A percentile compares a stretch with the other conserved stretches of the same genome.
Conservation (phyloP, 1,284 basidiomycete species). For the Phellopilus nigrolimitatus region DNA sequence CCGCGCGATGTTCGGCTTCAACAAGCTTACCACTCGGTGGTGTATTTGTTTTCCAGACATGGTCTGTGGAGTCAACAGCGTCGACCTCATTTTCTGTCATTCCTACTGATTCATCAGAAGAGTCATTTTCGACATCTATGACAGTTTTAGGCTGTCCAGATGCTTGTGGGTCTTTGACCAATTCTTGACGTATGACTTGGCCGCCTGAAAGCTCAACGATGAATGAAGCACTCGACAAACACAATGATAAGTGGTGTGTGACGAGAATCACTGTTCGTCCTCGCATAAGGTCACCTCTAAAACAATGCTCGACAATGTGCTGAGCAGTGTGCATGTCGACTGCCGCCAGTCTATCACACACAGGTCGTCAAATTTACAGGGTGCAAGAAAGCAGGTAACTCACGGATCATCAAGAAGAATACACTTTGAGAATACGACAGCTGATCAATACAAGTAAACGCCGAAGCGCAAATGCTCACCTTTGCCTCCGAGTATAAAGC, state of each 20-base stretch:
- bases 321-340: slow-evolving; percentile 88
- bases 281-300: slow-evolving; percentile 57
- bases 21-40: slow-evolving; percentile 47
- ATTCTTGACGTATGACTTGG: slow-evolving; percentile 50
- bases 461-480: slow-evolving; percentile 29
- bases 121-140: slow-evolving; percentile 43
- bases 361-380: slow-evolving; percentile 8
- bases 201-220: slow-evolving; percentile 65
- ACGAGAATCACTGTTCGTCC: slow-evolving; percentile 77
- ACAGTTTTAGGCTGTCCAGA: slow-evolving; percentile 48
- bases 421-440: slow-evolving; percentile 41
- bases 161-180: slow-evolving; percentile 50
- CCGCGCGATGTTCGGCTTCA: slow-evolving; percentile 58
- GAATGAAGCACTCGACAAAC: slow-evolving; percentile 59
- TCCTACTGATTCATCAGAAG: slow-evolving; percentile 22
- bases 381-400: slow-evolving; percentile 27
- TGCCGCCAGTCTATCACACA: slow-evolving; percentile 59
- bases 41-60: slow-evolving; percentile 13
- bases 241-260: slow-evolving; percentile 80
- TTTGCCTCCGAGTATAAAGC: slow-evolving; percentile 62
- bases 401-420: slow-evolving; percentile 85
- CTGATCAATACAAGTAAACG: slow-evolving; percentile 45
- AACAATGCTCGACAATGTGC: slow-evolving; percentile 61
- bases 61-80: slow-evolving; percentile 14
- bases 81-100: slow-evolving; percentile 40